Percentiles rank a stretch among this genome's conserved stretches.
Evolutionary conservation across 1,284 basidiomycete species (phyloP).

Genomic region (Ceratobasidium sp.): DNA sequence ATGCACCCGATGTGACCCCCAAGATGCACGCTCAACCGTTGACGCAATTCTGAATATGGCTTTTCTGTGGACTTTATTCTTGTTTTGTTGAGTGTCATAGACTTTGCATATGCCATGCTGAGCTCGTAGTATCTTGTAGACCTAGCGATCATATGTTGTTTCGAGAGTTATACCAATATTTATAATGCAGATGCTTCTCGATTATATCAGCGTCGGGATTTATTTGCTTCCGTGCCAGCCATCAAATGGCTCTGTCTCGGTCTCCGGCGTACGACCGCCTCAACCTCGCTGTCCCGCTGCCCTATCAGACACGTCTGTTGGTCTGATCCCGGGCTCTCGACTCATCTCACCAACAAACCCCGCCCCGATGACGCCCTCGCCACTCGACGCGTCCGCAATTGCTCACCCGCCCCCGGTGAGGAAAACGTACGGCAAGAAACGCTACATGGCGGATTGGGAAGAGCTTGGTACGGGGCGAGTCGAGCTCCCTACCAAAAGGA

Average conservation of each 20-base stretch:
- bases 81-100: slow-evolving; percentile 33
- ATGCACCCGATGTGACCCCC: not conserved
- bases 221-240: slow-evolving; percentile 37
- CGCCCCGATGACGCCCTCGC: not conserved
- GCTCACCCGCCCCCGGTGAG: not conserved
- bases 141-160: slow-evolving; percentile 19
- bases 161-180: not conserved
- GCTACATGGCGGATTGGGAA: not conserved
- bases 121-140: slow-evolving; percentile 22
- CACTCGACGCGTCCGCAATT: too few relatives aligned
- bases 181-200: slow-evolving; percentile 20
- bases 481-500: not conserved
- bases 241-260: slow-evolving; percentile 11
- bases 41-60: slow-evolving; percentile 13
- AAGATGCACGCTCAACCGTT: slow-evolving; percentile 17
- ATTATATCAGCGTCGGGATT: slow-evolving; percentile 22
- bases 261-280: not conserved
- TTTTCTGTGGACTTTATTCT: slow-evolving; percentile 22
- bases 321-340: not conserved
- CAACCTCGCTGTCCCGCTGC: not conserved
- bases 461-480: not conserved
- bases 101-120: slow-evolving; percentile 16
- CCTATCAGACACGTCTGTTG: not conserved
- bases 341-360: not conserved
- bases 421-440: slow-evolving; percentile 27